Percentiles rank a stretch among this genome's conserved stretches.
These are phyloP conservation scores for Leccinellum rugosiceps DNA, from an alignment of 768 basidiomycete species.

Conservation along the genomic window DNA sequence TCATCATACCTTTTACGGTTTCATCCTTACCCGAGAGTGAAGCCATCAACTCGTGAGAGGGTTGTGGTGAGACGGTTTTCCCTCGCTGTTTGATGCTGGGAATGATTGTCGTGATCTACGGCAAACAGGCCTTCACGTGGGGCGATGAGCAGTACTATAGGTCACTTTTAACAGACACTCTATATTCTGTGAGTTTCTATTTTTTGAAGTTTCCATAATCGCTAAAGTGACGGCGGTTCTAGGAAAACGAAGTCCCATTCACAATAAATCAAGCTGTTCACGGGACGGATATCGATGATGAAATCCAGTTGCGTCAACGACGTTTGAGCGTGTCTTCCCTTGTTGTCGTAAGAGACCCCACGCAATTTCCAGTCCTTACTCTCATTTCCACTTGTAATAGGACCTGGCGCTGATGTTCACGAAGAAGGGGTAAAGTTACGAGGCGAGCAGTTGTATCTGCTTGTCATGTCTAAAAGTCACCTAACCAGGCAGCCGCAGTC, in stretches of 20 bases:
- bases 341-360: constrained; percentile 18
- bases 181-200: constrained; percentile 3
- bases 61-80: constrained; percentile 16
- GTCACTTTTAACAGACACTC: background rate
- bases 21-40: constrained; percentile 29
- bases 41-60: constrained; percentile 23
- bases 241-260: constrained; percentile 9
- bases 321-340: constrained; percentile 21
- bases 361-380: background rate
- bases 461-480: background rate
- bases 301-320: constrained; percentile 4
- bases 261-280: constrained; percentile 6
- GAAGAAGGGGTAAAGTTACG: constrained; percentile 1
- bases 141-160: background rate
- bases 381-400: constrained; percentile 11
- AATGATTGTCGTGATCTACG: constrained; percentile 5
- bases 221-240: background rate
- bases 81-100: constrained; percentile 5
- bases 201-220: background rate
- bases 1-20: constrained; percentile 28
- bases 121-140: constrained; percentile 8
- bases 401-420: constrained; percentile 21
- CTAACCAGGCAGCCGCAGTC: background rate
- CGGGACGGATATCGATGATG: background rate
- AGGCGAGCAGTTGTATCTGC: background rate